Base-by-base conservation (phyloP, 1,139 yeast species). In the Wickerhamomyces sp. region DNA sequence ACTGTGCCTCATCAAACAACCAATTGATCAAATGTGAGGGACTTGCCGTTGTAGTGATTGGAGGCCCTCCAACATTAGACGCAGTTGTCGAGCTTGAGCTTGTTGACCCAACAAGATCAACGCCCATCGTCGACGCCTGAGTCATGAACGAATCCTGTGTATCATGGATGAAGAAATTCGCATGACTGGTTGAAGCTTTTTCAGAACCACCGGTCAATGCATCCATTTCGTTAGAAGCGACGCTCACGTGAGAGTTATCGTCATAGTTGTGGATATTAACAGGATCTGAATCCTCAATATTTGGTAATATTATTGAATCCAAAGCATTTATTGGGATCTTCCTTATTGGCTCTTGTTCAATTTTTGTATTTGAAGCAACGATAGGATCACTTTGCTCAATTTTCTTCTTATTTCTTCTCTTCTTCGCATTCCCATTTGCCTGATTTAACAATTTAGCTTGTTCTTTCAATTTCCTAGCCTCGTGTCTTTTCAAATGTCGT, bases 401-500 rank as follows among this genome's bases (percentile, higher is more conserved):
- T n/a, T 32, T 34, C 27, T 36, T 37, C 36, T 35, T 33, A 26
- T 41, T 51, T 13, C 45, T 37, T 26, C 38, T 41, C 30, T 30
- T 31, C 25, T 40, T 39, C 14, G 30, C 35, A 10, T 47, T 45
- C 11, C 37, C 42, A 25, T 41, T 46, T 4, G 48, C 37, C 5
- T 39, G 40, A 11, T 39, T 38, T 17, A 45, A 23, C 2, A 46
- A 39, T 35, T 51, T 51, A 7, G 49, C 46, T 33, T 53, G 51
- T 14, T 50, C 54, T 35, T 56, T 54, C 23, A 45, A 26, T 24
- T 47, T 45, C 22, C 60, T 46, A 23, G 50, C 47, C 37, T 58
- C 58, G 40, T 76, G 83, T 23, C 82, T 56, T 45, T 70, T 72
- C 33, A 68, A 46, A 49, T 77, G 84, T 33, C 83, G 57, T 5